Percentiles rank a stretch among this genome's conserved stretches.
Evolutionary conservation across 2,329 filamentous ascomycete species (phyloP).

Genomic region (Fusarium sp.): DNA sequence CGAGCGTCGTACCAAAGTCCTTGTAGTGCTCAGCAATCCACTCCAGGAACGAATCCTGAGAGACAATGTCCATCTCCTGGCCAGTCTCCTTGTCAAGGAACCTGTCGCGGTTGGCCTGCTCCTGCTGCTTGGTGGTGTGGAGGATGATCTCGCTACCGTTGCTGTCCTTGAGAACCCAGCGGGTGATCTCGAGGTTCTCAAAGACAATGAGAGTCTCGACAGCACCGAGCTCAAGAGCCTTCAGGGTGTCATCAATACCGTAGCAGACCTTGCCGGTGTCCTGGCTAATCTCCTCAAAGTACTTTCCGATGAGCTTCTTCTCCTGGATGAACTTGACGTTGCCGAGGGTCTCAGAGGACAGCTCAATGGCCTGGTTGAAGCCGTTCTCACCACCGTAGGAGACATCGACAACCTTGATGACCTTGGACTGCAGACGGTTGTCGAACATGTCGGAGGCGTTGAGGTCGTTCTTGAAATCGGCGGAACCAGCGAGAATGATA

Average conservation of each 20-base stretch:
- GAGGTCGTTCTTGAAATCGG: conserved; percentile 99
- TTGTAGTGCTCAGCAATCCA: conserved; percentile 99
- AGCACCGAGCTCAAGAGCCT: conserved; percentile 94
- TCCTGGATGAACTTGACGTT: conserved; percentile 99
- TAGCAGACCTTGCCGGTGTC: conserved; percentile 98
- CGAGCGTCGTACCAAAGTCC: conserved; percentile 93
- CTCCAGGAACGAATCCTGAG: conserved; percentile 94
- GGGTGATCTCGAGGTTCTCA: conserved; percentile 95
- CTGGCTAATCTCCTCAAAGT: conserved; percentile 99
- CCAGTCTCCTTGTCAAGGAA: conserved; percentile 98
- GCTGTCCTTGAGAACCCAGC: conserved; percentile 88
- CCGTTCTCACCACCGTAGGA: conserved; percentile 99
- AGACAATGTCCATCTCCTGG: conserved; percentile 95
- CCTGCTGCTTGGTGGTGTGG: conserved; percentile 85
- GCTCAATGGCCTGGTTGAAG: conserved; percentile 98
- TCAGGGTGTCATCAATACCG: conserved; percentile 96
- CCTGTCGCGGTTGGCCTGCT: conserved; percentile 77
- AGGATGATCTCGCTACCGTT: conserved; percentile 79
- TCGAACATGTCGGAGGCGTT: conserved; percentile 99
- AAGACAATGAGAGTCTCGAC: conserved; percentile 96
- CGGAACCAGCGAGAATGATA: conserved; percentile 93
- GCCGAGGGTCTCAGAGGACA: conserved; percentile 93
- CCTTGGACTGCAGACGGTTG: conserved; percentile 88
- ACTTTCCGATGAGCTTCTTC: conserved; percentile 99
- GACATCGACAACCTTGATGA: conserved; percentile 99